phyloP scores from a whole-genome alignment of 108 stramenopile species.

The Discostella stelligeroides region DNA sequence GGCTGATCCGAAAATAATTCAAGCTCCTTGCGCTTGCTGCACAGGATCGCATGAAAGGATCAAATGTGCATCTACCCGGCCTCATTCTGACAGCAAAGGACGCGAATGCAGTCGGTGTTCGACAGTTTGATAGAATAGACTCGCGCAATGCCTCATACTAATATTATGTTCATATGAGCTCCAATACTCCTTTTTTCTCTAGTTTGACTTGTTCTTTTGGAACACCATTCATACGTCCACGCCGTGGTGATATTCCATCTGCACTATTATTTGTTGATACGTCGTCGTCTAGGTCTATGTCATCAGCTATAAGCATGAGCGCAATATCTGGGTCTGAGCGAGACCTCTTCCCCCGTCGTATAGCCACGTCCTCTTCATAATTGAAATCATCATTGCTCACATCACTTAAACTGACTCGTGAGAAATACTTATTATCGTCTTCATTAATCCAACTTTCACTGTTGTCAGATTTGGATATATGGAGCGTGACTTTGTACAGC shows the following conservation, averaged over 20 bases:
- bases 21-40: constrained; percentile 76
- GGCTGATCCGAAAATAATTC: constrained; percentile 66
- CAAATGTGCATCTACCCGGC: neutral
- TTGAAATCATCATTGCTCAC: constrained; percentile 1
- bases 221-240: constrained; percentile 9
- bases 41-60: constrained; percentile 9
- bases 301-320: constrained; percentile 34
- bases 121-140: neutral
- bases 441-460: constrained; percentile 17
- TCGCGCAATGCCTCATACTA: constrained; percentile 1
- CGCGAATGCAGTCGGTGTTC: neutral
- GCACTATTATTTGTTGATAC: constrained; percentile 5
- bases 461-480: constrained; percentile 52
- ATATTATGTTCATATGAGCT: constrained; percentile 12
- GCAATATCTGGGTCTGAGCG: constrained; percentile 43
- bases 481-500: constrained; percentile 77
- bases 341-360: constrained; percentile 3
- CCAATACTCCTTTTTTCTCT: neutral
- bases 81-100: neutral
- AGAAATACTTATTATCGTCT: constrained; percentile 31
- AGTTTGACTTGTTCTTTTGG: constrained; percentile 12
- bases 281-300: constrained; percentile 1
- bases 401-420: constrained; percentile 32
- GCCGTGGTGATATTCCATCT: constrained; percentile 3
- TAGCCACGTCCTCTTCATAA: constrained; percentile 30